Evolutionary conservation across 441 rosid genomes (phyloP), one percentile per base, ranked within the genome.

Genomic region (Adansonia gregorii): DNA sequence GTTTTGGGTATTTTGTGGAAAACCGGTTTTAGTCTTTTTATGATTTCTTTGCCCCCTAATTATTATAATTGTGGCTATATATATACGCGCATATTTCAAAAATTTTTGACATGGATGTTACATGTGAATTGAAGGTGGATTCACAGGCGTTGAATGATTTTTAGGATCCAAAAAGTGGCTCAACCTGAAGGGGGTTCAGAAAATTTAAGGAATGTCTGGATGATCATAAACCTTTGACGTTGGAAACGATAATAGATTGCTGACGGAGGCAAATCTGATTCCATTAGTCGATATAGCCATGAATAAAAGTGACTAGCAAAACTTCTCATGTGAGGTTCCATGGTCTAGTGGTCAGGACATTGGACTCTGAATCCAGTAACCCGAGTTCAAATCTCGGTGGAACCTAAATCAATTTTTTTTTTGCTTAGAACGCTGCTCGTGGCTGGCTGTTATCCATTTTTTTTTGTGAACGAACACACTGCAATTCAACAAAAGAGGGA

Each of bases 341-440:
- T 87, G 90, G 88, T 87, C 89, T 84, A 79, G 91, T 76, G 89
- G 87, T 88, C 67, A 88, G 91, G 89, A 85, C 87, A 87, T 89
- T 89, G 85, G 89, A 85, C 88, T 88, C 86, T 82, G 41, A 35
- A 1, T 35, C 41, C 41, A 1, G 41, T 35, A 83, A 86, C 88
- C 87, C 88, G 87, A 85, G 87, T 87, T 86, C 92, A 89, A 87
- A 61, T 87, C 87, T 89, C 85, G 90, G 88, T 87, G 84, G 89
- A 87, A 83, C 88, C 63, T 35, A 4, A 7, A 19, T 0, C 6
- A 41, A 6, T 19, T 72, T 2, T 48, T 2, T 24, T 69, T 51
- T 59, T 45, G 7, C 8, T 17, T 67, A 67, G 27, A 67, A 8
- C 27, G 10, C 15, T 66, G 51, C 3, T 43, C 15, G 31, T 67